Base-by-base conservation (phyloP, 805 yeast genomes). In the Wickerhamomyces pijperi region DNA sequence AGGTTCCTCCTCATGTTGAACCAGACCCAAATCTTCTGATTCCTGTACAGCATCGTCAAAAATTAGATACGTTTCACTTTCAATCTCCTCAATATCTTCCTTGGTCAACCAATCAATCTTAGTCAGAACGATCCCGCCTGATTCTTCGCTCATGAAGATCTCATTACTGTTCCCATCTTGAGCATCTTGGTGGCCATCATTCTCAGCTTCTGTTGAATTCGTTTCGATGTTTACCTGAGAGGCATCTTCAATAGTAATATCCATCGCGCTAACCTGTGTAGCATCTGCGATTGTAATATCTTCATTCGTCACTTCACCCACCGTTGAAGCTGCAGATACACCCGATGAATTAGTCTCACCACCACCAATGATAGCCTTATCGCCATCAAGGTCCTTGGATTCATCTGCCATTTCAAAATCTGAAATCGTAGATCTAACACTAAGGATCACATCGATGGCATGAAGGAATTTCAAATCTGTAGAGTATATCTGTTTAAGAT, bases 391-490 rank as follows among this genome's bases (percentile, higher is more conserved):
- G 23, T 11, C 19, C 11, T 15, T 36, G 32, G 5, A n/a, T 5
- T 32, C 25, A 4, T 15, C 17, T 8, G 15, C 28, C 23, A 23
- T 31, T n/a, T 31, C 37, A 36, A 44, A 54, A 16, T 44, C 49
- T 4, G 34, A 20, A 0, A 35, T 11, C 7, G 44, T 38, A 2
- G 57, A 49, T 2, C 47, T 32, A 0, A 53, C 57, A 23, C 42
- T 39, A 0, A 43, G 35, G 1, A 50, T 43, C 15, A 50, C 56
- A 16, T 51, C 58, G 19, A 74, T 37, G 0, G 76, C 69, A 38
- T 67, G 60, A 21, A 70, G 55, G 46, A 63, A 72, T 47, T 74
- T 73, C n/a, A 52, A 45, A 1, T 67, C 48, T 5, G 55, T 51
- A 16, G 57, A 55, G 34, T 56, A 60, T 46, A 64, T 65, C 15